A percentile compares a stretch with the other conserved stretches of the same genome.
Evolutionary conservation across 2,329 filamentous ascomycete genomes (phyloP).

Genomic region (Exserohilum rostratum): DNA sequence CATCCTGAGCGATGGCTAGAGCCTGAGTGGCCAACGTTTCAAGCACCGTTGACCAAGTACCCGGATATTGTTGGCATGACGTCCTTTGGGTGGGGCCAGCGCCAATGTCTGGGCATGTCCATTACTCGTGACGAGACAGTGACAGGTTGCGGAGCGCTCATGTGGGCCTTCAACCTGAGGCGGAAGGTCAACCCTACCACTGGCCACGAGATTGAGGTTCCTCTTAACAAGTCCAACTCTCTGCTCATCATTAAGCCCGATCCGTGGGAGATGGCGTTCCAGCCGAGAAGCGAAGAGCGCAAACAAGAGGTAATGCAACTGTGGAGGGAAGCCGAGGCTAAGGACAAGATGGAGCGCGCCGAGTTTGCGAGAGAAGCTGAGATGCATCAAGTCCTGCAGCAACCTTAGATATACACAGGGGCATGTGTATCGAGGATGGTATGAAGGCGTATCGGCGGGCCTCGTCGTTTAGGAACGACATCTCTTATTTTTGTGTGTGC

Average conservation of each 20-base stretch:
- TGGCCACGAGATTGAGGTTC: conserved; percentile 51
- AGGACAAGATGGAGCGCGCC: conserved; percentile 44
- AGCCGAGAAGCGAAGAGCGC: conserved; percentile 55
- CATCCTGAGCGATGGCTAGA: conserved; percentile 69
- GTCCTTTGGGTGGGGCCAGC: conserved; percentile 68
- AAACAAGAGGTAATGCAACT: conserved; percentile 37
- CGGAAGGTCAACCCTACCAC: conserved; percentile 55
- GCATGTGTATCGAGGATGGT: background rate
- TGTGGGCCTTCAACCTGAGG: conserved; percentile 56
- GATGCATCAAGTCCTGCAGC: conserved; percentile 14
- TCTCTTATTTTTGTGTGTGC: background rate
- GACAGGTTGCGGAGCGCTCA: conserved; percentile 58
- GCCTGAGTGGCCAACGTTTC: conserved; percentile 67
- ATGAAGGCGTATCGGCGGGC: conserved; percentile 3
- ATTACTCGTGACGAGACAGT: conserved; percentile 64
- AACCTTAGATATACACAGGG: background rate
- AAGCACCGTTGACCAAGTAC: conserved; percentile 67
- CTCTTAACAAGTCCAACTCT: conserved; percentile 59
- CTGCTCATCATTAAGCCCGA: conserved; percentile 65
- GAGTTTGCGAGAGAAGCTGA: conserved; percentile 43
- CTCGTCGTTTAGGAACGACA: conserved; percentile 6
- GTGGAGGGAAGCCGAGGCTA: conserved; percentile 46
- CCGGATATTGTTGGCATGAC: conserved; percentile 69
- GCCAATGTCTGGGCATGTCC: conserved; percentile 67
- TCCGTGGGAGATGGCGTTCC: conserved; percentile 61